Conservation (phyloP, 768 basidiomycete genomes). For the Mycena rebaudengoi region DNA sequence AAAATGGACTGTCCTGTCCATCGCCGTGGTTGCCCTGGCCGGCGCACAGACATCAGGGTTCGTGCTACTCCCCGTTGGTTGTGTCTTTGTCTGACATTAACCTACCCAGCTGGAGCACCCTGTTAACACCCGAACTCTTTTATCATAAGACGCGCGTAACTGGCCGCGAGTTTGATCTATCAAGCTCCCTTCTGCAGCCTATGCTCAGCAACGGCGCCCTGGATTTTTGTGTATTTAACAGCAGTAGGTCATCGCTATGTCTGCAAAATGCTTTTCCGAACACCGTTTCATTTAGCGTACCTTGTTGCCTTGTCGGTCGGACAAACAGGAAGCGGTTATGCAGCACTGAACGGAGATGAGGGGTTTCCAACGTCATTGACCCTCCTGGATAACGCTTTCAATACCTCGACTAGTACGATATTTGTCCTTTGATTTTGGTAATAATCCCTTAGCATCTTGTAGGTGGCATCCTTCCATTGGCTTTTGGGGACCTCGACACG, state of each 20-base stretch:
- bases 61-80: not conserved
- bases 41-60: not conserved
- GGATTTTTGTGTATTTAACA: not conserved
- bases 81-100: not conserved
- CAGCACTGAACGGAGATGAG: not conserved
- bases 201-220: not conserved
- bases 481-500: too few relatives aligned
- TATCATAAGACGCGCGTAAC: not conserved
- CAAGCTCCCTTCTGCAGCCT: not conserved
- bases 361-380: not conserved
- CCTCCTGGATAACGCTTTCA: not conserved
- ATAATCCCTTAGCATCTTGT: too few relatives aligned
- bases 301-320: not conserved
- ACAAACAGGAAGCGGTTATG: not conserved
- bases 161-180: not conserved
- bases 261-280: not conserved
- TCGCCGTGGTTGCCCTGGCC: not conserved
- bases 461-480: too few relatives aligned
- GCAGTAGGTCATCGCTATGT: not conserved
- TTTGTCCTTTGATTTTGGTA: too few relatives aligned
- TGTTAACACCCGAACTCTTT: not conserved
- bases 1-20: not conserved
- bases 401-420: not conserved
- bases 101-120: not conserved
- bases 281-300: not conserved